phyloP scores from a whole-genome alignment of 192 early-diverging fungal genomes.

The Backusella macrospora region DNA sequence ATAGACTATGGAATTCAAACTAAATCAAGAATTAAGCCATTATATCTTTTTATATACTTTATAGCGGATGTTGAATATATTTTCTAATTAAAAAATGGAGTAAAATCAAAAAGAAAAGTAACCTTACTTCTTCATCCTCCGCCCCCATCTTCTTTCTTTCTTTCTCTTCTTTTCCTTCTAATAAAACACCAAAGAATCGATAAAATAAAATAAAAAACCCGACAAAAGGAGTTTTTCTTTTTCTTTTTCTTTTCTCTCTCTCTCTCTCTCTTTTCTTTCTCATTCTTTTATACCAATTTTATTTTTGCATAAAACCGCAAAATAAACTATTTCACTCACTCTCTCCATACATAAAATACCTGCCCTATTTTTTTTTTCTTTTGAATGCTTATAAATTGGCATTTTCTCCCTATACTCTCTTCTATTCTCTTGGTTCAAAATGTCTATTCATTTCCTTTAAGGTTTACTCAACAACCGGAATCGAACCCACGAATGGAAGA shows the following conservation, averaged over 20 bases:
- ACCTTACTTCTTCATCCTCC: not conserved
- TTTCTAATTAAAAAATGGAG: slow-evolving; percentile 11
- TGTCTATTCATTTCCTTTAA: not conserved
- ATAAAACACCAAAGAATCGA: not conserved
- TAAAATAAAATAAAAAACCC: not conserved
- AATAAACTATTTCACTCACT: slow-evolving; percentile 1
- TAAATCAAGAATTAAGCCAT: slow-evolving; percentile 8
- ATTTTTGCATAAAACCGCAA: slow-evolving; percentile 8
- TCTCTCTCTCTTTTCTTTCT: not conserved
- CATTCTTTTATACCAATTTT: not conserved
- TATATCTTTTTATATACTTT: too few relatives aligned
- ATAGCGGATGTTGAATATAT: not conserved
- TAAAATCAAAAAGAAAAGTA: not conserved
- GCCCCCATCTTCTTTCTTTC: not conserved
- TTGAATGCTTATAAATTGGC: slow-evolving; percentile 10
- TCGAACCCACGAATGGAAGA: slow-evolving; percentile 3
- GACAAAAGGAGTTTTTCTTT: not conserved
- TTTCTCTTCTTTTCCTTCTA: slow-evolving; percentile 4
- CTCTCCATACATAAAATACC: not conserved
- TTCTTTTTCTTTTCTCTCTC: not conserved
- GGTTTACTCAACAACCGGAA: slow-evolving; percentile 1
- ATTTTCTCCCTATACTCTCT: slow-evolving; percentile 1
- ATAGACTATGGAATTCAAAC: not conserved
- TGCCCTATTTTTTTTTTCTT: not conserved
- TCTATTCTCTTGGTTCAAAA: slow-evolving; percentile 4